Evolutionary conservation across 2,329 filamentous ascomycete species (phyloP), one percentile per base, ranked within the genome.

Genomic region (Paramyrothecium sp.): DNA sequence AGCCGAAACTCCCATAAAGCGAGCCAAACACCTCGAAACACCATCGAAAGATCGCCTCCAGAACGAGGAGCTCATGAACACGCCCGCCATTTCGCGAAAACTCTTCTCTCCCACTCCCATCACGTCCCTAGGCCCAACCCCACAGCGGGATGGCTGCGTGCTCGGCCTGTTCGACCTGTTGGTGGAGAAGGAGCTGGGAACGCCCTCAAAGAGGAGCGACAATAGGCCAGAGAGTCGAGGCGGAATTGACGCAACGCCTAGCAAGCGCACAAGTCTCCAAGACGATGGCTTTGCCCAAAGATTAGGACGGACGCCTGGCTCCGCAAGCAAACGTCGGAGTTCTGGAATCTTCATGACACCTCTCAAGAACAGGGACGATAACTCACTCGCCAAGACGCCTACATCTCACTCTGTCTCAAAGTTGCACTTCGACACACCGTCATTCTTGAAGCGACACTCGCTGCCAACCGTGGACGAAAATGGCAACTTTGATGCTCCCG

Each of bases 161-260:
- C 78, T 95, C 2, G 90, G 91, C 4, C 75, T 95, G 19, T 95
- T 95, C 68, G 91, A 94, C 67, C 74, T 89, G 12, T 75, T 92
- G 8, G 75, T 78, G 23, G 79, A 83, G 56, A 76, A 77, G 47
- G 77, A 78, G 21, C 71, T 78, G 22, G 75, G 75, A 33, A 81
- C 81, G 5, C 81, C 83, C 1, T 81, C 81, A 5, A 81, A 75
- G 53, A 78, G 56, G n/a, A 62, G 65, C 17, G 64, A 59, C 20
- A 60, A 75, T 69, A 58, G 54, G 11, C 17, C 51, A 20, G 54
- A 55, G 21, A 55, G 54, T 23, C 56, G 48, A 34, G 56, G 48
- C 41, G 60, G 59, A 20, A 19, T 63, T 16, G 53, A 76, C n/a
- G 71, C 74, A 8, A 84, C 81, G 11, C 81, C 82, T 3, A 79